phyloP scores from a whole-genome alignment of 2,329 filamentous ascomycete genomes.

The Ophiostoma himal-ulmi region DNA sequence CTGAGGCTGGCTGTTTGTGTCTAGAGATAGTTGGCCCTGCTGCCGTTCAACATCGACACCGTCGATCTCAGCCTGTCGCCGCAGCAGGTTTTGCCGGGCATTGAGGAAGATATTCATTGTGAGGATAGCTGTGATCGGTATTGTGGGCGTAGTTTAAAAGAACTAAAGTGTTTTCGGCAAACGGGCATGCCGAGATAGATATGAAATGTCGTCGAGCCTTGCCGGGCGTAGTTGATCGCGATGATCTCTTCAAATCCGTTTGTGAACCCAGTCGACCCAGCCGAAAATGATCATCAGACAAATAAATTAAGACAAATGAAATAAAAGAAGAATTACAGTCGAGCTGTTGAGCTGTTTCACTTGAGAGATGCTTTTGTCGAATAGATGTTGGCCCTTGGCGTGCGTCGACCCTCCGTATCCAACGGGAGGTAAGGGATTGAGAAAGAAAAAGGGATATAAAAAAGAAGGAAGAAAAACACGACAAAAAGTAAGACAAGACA shows the following conservation, averaged over 20 bases:
- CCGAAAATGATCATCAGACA: neutral
- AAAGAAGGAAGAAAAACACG: neutral
- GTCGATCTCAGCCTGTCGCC: conserved; percentile 23
- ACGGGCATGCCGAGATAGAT: neutral
- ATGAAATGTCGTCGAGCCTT: neutral
- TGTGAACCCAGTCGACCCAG: neutral
- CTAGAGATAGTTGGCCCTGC: conserved; percentile 15
- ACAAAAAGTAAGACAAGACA: neutral
- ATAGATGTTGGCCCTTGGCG: neutral
- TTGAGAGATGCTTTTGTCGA: neutral
- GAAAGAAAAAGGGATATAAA: neutral
- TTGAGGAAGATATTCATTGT: conserved; percentile 26
- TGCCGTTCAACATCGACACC: conserved; percentile 30
- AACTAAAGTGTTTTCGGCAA: too few species aligned
- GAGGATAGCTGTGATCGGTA: neutral
- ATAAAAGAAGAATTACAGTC: neutral
- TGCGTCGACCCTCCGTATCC: neutral
- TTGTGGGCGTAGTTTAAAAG: too few species aligned
- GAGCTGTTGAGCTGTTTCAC: neutral
- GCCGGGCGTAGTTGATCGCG: neutral
- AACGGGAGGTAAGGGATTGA: conserved; percentile 11
- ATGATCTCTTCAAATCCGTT: neutral
- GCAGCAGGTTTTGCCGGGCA: conserved; percentile 25
- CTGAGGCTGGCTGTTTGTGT: conserved; percentile 13
- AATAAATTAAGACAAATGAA: neutral